Evolutionary conservation across 495 filamentous ascomycete genomes (phyloP).

Genomic region (Neurospora sp.): DNA sequence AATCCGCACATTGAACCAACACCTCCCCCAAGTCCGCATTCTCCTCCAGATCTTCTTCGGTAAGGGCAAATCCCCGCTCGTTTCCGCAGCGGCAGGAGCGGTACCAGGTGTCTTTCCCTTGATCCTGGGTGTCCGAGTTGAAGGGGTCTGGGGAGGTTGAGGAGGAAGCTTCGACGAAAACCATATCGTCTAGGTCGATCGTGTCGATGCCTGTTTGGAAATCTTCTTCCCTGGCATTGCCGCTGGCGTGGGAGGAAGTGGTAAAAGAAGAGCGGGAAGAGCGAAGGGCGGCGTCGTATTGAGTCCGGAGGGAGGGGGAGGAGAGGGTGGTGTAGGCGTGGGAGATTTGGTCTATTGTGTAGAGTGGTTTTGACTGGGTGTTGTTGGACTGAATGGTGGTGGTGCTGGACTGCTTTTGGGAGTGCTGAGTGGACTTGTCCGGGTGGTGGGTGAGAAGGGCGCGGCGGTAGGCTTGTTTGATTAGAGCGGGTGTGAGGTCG

Average conservation of each 20-base stretch:
- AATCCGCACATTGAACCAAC: conserved; percentile 66
- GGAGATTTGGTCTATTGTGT: conserved; percentile 68
- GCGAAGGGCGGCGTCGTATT: conserved; percentile 48
- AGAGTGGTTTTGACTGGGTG: conserved; percentile 2
- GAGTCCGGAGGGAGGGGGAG: conserved; percentile 41
- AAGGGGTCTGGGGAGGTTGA: too few species aligned
- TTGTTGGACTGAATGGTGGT: too few species aligned
- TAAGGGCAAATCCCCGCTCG: conserved; percentile 56
- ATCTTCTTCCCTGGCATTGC: conserved; percentile 2
- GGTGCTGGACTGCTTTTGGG: too few species aligned
- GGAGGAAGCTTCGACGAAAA: conserved; percentile 43
- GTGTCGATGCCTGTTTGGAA: conserved; percentile 65
- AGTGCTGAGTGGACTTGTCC: too few species aligned
- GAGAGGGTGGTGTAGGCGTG: conserved; percentile 63
- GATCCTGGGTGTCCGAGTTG: too few species aligned
- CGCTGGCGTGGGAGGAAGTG: neutral
- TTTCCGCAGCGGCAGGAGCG: conserved; percentile 74
- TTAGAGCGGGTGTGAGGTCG: conserved; percentile 13
- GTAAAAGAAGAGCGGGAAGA: conserved; percentile 15
- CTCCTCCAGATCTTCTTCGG: conserved; percentile 60
- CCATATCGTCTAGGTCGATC: conserved; percentile 75
- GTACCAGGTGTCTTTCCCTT: conserved; percentile 43
- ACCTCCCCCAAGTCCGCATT: conserved; percentile 56
- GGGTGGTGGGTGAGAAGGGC: conserved; percentile 74
- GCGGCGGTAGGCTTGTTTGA: conserved; percentile 70